phyloP scores from a whole-genome alignment of 306 rosid species.

The Rosa lucieae region DNA sequence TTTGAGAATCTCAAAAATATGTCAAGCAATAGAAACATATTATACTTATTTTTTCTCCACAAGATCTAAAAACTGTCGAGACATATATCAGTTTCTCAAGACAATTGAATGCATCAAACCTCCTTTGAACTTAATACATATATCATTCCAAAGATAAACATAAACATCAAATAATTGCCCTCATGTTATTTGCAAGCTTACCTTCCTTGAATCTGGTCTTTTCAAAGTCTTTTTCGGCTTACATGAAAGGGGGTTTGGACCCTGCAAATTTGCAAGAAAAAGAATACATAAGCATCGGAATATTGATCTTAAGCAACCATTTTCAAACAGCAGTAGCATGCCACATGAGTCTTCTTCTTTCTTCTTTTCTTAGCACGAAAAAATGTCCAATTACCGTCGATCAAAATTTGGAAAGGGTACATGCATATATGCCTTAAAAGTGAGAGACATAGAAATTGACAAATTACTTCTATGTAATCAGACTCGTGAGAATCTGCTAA shows the following conservation, averaged over 20 bases:
- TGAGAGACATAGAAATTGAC: neutral
- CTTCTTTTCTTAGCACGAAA: neutral
- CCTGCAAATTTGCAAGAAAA: constrained; percentile 46
- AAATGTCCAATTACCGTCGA: neutral
- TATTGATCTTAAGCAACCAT: neutral
- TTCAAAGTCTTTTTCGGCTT: constrained; percentile 60
- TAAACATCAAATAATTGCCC: neutral
- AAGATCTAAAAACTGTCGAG: neutral
- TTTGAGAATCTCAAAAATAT: neutral
- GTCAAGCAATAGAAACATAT: constrained; percentile 7
- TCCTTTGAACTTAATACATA: neutral
- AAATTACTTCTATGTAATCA: neutral
- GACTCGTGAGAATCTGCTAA: neutral
- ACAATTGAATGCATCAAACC: neutral
- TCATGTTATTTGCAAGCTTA: constrained; percentile 17
- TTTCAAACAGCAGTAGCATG: neutral
- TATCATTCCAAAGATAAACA: neutral
- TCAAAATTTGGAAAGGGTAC: neutral
- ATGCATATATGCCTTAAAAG: neutral
- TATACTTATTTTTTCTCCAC: neutral
- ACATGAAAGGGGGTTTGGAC: constrained; percentile 90
- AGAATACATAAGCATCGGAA: constrained; percentile 3
- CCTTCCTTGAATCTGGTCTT: constrained; percentile 50
- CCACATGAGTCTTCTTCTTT: neutral
- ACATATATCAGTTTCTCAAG: neutral